Base-by-base conservation (phyloP, 805 yeast species). In the Candida manassasensis region DNA sequence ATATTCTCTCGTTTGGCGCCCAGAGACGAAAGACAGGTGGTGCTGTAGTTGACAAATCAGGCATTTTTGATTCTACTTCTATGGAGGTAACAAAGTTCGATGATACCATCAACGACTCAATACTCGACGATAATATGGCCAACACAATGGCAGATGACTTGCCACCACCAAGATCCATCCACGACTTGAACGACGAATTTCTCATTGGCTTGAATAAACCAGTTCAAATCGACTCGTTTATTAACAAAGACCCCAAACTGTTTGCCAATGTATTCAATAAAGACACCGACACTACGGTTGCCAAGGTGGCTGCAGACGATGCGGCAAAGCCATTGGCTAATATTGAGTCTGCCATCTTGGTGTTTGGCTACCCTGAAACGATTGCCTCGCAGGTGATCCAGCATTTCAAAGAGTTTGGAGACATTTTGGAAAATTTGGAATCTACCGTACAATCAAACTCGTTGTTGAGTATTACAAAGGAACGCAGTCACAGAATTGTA, bases 331-430 rank as follows among this genome's bases (percentile, higher is more conserved):
- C 63, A 10, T 47, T 60, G 39, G 38, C 45, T 27, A 40, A 54
- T 38, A 46, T 57, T 21, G 87, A 79, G 37, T 69, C 77, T 32
- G 84, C 95, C 0, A 83, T 90, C 1, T 61, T 89, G 19, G 86
- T 90, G 3, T 87, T 84, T 59, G 97, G 97, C 1, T 90, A 86
- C 55, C 87, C 94, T 1, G 94, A 88, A 49, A 69, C 77, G 2
- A 69, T 80, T 44, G 77, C 94, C 6, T 72, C 71, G 21, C 70
- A 71, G 22, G 75, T 90, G 2, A 69, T 90, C 25, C 74, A 75
- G 35, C 84, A 79, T 55, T 90, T 88, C 50, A 69, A 79, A 16
- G 82, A 81, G 48, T 86, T 81, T 57, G 97, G 97, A 14, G 70
- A 68, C 18, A 78, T 90, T 27, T 55, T 86, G 37, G 96, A 88